Evolutionary conservation across 441 rosid species (phyloP).

Genomic region (Euphorbia corollata): DNA sequence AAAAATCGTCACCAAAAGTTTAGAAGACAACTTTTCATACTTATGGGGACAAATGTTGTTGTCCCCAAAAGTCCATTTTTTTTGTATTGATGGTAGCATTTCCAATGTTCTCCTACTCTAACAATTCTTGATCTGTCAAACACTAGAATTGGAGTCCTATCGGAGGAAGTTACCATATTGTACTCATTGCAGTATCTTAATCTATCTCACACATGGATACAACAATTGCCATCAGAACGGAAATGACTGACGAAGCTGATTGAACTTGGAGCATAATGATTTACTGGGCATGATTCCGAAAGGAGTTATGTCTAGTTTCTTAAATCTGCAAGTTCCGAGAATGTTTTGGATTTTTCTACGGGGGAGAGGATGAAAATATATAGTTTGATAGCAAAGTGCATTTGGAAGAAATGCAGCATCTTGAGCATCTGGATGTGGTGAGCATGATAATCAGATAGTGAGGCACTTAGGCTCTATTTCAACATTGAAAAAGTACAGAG

Average conservation of each 20-base stretch:
- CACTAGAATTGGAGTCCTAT: not conserved
- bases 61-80: too few species aligned
- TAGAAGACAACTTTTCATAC: too few species aligned
- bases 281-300: constrained; percentile 12
- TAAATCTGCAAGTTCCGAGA: constrained; percentile 14
- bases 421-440: constrained; percentile 14
- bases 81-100: not conserved
- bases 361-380: not conserved
- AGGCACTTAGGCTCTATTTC: constrained; percentile 7
- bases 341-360: constrained; percentile 10
- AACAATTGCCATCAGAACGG: constrained; percentile 19
- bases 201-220: not conserved
- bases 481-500: not conserved
- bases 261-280: constrained; percentile 22
- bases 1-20: too few species aligned
- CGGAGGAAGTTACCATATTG: constrained; percentile 15
- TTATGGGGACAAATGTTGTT: too few species aligned
- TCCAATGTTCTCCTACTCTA: constrained; percentile 5
- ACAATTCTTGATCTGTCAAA: constrained; percentile 12
- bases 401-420: constrained; percentile 20
- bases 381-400: not conserved
- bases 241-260: constrained; percentile 20
- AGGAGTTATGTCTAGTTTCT: constrained; percentile 21
- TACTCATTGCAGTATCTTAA: constrained; percentile 15
- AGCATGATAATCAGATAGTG: not conserved